phyloP scores from a whole-genome alignment of 2,329 filamentous ascomycete species.

The Moelleriella libera region DNA sequence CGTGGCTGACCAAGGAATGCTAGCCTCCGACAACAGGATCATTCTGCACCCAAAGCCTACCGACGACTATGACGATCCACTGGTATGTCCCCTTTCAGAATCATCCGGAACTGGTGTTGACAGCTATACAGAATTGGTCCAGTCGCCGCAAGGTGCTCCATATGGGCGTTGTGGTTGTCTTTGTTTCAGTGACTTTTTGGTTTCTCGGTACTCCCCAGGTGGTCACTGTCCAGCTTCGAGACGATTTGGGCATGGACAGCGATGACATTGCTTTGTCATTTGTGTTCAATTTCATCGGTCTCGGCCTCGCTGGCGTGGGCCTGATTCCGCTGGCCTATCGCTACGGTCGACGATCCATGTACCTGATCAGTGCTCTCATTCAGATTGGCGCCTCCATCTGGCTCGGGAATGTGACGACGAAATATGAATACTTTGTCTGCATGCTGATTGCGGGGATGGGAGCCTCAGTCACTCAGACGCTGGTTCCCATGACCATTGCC shows the following conservation, averaged over 20 bases:
- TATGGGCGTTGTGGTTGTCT: constrained; percentile 41
- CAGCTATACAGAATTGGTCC: not conserved
- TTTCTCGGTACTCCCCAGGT: constrained; percentile 29
- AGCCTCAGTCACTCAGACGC: constrained; percentile 22
- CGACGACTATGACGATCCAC: not conserved
- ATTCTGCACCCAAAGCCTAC: not conserved
- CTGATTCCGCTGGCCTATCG: constrained; percentile 19
- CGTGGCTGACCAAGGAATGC: not conserved
- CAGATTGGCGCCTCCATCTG: constrained; percentile 6
- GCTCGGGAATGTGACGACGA: constrained; percentile 6
- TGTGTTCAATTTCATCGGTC: constrained; percentile 15
- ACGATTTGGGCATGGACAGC: constrained; percentile 13
- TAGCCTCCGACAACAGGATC: not conserved
- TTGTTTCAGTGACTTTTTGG: constrained; percentile 53
- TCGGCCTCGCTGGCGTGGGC: constrained; percentile 18
- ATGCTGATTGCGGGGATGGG: constrained; percentile 15
- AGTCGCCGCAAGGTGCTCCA: constrained; percentile 4
- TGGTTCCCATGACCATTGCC: constrained; percentile 21
- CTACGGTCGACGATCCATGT: constrained; percentile 18
- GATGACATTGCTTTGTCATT: constrained; percentile 12
- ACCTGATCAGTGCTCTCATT: constrained; percentile 10
- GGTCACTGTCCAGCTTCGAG: constrained; percentile 1
- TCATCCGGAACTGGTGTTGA: not conserved
- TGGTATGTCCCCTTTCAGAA: not conserved
- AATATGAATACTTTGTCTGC: constrained; percentile 7